Base-by-base conservation (phyloP, 2,329 filamentous ascomycete species). In the Paracoccidioides lutzii region DNA sequence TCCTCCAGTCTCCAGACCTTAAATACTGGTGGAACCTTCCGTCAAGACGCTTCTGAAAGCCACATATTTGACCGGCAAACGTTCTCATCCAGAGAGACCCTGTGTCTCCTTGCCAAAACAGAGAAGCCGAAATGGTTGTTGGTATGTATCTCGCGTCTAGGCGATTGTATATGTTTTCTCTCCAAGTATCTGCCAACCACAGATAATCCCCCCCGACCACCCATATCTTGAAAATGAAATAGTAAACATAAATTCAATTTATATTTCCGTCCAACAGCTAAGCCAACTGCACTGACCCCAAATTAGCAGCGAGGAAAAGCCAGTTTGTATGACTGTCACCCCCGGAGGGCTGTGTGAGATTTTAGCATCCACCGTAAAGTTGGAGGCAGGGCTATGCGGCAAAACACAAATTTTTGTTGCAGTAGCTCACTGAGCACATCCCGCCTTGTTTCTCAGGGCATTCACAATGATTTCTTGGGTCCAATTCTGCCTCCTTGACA, bases 321-420 rank as follows among this genome's bases (percentile, higher is more conserved):
- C 88, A 12, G 72, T 70, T 59, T 91, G 88, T 69, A 65, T 78
- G 90, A 89, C 65, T 91, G 88, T 69, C 77, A 82, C 63, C 82
- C 82, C 59, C 82, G 84, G 60, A 82, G 83, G 58, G 85, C 89
- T 66, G 73, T 74, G 49, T 93, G 88, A 73, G 87, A 93, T 69
- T 91, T 90, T 68, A 87, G 82, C 63, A 87, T 91, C 62, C 80
- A 85, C 37, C 73, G 91, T 60, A 90, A 90, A 64, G 91, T 88
- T 88, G 84, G 85, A 58, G 86, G 87, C 4, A 79, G 87, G 56
- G 77, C 37, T 30, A 61, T 44, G 50, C 58, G 54, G 45, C 56
- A 54, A 43, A 9, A 3, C 28, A 3, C 37, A 32, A 52, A n/a
- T 52, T 6, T 12, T n/a, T 6, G 32, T 28, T 5, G 12, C 14